Conservation (phyloP, 768 basidiomycete species). For the Fibroporia radiculosa region DNA sequence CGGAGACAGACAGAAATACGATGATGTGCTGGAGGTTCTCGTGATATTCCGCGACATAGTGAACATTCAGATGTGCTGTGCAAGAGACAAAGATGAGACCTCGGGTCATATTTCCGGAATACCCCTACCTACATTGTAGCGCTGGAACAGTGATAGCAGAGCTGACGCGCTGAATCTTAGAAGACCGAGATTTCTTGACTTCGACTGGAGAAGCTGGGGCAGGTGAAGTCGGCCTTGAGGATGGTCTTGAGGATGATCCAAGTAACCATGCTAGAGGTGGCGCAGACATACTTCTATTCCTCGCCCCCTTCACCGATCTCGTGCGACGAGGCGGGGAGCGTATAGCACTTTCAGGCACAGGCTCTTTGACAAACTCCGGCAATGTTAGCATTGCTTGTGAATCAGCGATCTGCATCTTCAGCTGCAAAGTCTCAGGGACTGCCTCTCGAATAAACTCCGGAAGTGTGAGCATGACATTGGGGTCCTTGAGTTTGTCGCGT, state of each 20-base stretch:
- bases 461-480: constrained; percentile 35
- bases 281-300: constrained; percentile 30
- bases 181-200: constrained; percentile 13
- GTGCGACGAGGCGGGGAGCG: constrained; percentile 28
- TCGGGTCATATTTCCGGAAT: background rate
- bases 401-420: constrained; percentile 22
- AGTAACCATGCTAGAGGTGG: constrained; percentile 26
- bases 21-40: constrained; percentile 77
- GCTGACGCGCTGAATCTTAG: constrained; percentile 17
- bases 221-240: constrained; percentile 12
- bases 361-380: constrained; percentile 45
- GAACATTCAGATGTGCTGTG: constrained; percentile 30
- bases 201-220: constrained; percentile 6
- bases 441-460: constrained; percentile 36
- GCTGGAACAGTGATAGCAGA: constrained; percentile 22
- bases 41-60: constrained; percentile 71
- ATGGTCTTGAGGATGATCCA: constrained; percentile 7
- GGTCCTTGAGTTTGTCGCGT: constrained; percentile 17
- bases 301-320: constrained; percentile 15
- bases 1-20: constrained; percentile 58
- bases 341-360: constrained; percentile 18
- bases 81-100: background rate
- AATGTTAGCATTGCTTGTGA: constrained; percentile 25
- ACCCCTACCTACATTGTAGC: constrained; percentile 15
- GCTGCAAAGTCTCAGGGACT: constrained; percentile 16